Evolutionary conservation across 495 filamentous ascomycete genomes (phyloP), one percentile per base, ranked within the genome.

Genomic region (Podospora anserina): DNA sequence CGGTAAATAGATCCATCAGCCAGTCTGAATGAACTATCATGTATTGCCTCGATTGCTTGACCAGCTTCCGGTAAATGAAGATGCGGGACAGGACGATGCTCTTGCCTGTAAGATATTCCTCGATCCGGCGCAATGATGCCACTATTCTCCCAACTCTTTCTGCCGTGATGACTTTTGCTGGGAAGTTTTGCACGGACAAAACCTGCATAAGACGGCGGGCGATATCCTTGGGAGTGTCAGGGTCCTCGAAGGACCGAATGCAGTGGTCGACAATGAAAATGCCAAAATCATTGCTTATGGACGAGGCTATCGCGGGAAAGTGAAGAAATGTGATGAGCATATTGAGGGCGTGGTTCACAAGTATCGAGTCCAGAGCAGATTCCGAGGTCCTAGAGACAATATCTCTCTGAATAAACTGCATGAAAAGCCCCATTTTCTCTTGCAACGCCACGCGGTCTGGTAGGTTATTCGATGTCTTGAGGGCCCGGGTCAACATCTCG

Each of bases 321-420:
- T 88, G 88, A 15, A 94, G 83, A 62, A 97, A 88, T 23, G 88
- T 87, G 49, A 85, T 83, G 2, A 93, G 82, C 2, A 97, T 79
- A 66, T 91, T 92, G 28, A 97, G 79, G 4, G 92, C 89, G 69
- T 94, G 89, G 64, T 88, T 89, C 32, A 88, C 85, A 18, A 99
- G 82, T 20, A 88, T 88, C 4, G 82, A 80, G 69, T 92, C 89
- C 54, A 79, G 70, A 27, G 73, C 78, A 61, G 82, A 87, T 26
- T 83, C 86, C 0, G 79, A 76, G 6, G 76, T 75, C 61, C 86
- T 87, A 6, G 88, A 74, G 11, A 76, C 82, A 23, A 96, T 82
- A 74, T 98, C 95, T 69, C 93, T 84, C 70, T 89, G 88, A 39
- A 97, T 90, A 71, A 91, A 96, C 59, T 90, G 87, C 64, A 87